Evolutionary conservation across 306 rosid genomes (phyloP), one percentile per base, ranked within the genome.

Genomic region (Pyrus pyrifolia): DNA sequence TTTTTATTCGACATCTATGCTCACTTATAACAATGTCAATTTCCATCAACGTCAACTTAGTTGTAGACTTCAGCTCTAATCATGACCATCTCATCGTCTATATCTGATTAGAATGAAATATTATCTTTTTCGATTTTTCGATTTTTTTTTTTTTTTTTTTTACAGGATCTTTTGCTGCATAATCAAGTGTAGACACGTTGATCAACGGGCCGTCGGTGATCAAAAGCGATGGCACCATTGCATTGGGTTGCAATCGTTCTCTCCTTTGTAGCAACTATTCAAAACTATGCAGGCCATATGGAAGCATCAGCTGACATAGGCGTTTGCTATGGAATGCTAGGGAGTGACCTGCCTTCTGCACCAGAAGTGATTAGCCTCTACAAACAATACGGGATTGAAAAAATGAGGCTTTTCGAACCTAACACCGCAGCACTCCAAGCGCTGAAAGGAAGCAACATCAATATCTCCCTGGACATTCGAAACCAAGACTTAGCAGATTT

Each of bases 381-480:
- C 58, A 33, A 49, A 27, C 33, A 7, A 8, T 55, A 78, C 14
- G 77, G 67, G 46, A 80, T 83, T 17, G 33, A 27, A 7, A 78
- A 66, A 58, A 74, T 81, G 70, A 73, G 86, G 46, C 69, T 83
- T 19, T 83, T 71, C 31, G 70, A 73, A 7, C 82, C 85, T 3
- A 57, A 86, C 42, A 25, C 12, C 0, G 25, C 72, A 15, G n/a
- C 64, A 21, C 79, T 82, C 4, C 21, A 74, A 11, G 71, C 85
- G 6, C 82, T 84, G 3, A 72, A 66, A 15, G 79, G 74, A 51
- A 11, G 13, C 30, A 1, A 29, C 4, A 75, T 83, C 17, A 60
- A 72, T 3, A 10, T 81, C 30, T 52, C 76, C 6, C 63, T 85
- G 0, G 80, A 77, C n/a, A 25, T 69, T 2, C 30, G 27, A 27